These are phyloP conservation scores for Fusarium verticillioides DNA, from an alignment of 2,329 filamentous ascomycete genomes.

Conservation along the genomic window DNA sequence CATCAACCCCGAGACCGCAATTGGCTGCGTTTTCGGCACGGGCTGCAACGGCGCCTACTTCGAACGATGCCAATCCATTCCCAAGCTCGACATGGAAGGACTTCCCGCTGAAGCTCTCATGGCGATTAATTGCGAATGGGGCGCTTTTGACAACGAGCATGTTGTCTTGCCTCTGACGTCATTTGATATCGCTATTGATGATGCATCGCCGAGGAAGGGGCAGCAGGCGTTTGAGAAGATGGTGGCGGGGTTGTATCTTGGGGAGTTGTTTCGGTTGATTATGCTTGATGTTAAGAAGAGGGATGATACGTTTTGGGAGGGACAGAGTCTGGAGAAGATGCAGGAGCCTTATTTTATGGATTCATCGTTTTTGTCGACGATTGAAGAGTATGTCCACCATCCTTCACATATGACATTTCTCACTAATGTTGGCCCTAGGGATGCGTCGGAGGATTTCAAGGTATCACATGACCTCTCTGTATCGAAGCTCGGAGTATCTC, in stretches of 20 bases:
- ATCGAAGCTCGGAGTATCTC: conserved; percentile 77
- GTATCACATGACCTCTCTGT: conserved; percentile 87
- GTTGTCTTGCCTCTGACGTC: conserved; percentile 85
- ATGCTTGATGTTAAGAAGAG: conserved; percentile 82
- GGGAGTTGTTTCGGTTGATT: conserved; percentile 91
- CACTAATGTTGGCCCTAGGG: conserved; percentile 60
- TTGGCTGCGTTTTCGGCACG: conserved; percentile 98
- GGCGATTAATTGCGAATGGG: conserved; percentile 98
- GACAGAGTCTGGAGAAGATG: conserved; percentile 63
- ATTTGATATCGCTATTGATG: conserved; percentile 89
- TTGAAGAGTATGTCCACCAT: conserved; percentile 76
- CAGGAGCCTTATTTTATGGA: conserved; percentile 90
- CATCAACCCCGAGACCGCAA: conserved; percentile 89
- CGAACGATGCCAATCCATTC: conserved; percentile 88
- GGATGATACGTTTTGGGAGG: conserved; percentile 47
- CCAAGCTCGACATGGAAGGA: conserved; percentile 92
- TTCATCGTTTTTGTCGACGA: conserved; percentile 89
- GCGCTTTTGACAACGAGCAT: conserved; percentile 95
- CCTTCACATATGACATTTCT: rapidly evolving
- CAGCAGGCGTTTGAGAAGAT: conserved; percentile 98
- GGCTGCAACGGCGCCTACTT: conserved; percentile 99
- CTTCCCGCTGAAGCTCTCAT: conserved; percentile 80
- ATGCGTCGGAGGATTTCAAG: conserved; percentile 92
- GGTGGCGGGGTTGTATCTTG: conserved; percentile 93
- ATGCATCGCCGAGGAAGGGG: conserved; percentile 90